These are phyloP conservation scores for Yamadazyma songkhlaensis DNA, from an alignment of 1,139 yeast species.

Conservation along the genomic window DNA sequence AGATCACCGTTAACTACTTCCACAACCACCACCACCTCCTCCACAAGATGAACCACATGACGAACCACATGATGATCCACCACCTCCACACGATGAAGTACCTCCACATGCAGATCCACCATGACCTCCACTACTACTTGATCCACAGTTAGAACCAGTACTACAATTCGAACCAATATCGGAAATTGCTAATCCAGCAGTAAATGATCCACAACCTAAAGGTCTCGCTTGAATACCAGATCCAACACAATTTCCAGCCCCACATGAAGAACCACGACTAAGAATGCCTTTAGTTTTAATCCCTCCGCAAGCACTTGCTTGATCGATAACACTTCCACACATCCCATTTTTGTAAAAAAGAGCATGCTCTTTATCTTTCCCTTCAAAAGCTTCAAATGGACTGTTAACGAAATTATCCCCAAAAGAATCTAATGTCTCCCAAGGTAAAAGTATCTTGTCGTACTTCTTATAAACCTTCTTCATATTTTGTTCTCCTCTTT, in stretches of 20 bases:
- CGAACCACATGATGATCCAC: not conserved
- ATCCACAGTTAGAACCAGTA: no score
- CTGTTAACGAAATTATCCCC: conserved; percentile 3
- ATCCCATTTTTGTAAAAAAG: conserved; percentile 8
- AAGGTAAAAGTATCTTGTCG: no score
- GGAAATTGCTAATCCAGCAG: no score
- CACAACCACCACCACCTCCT: no score
- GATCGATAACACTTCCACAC: conserved; percentile 8
- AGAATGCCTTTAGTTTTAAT: not conserved
- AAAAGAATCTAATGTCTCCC: no score
- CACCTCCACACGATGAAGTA: no score
- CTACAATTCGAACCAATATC: no score
- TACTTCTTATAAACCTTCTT: not conserved
- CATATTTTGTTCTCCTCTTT: not conserved
- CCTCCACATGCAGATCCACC: no score
- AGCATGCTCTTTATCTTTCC: conserved; percentile 1
- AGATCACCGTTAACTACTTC: no score
- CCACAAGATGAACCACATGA: no score
- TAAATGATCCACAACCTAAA: no score
- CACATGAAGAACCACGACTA: not conserved
- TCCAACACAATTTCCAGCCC: not conserved
- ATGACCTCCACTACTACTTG: no score
- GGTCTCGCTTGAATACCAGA: not conserved
- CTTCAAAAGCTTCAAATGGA: conserved; percentile 5
- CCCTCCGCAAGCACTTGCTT: conserved; percentile 8